Evolutionary conservation across 441 rosid genomes (phyloP).

Genomic region (Croton laevigatus): DNA sequence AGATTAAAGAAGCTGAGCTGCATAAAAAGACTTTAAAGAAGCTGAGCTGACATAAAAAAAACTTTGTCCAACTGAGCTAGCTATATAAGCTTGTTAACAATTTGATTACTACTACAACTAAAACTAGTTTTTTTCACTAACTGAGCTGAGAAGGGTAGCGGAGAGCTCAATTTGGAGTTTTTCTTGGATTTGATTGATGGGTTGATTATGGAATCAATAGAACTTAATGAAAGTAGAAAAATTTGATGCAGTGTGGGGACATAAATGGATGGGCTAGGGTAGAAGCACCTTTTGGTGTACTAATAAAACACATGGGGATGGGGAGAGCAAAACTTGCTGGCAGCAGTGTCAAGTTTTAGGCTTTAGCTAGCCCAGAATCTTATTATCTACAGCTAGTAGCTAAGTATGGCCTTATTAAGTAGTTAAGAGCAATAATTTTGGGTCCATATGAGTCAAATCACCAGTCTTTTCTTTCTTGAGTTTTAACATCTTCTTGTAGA

Average conservation of each 20-base stretch:
- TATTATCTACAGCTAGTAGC: conserved; percentile 17
- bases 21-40: not conserved
- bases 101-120: not conserved
- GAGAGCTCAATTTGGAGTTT: conserved; percentile 19
- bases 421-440: conserved; percentile 9
- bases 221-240: conserved; percentile 28
- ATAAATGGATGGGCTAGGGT: conserved; percentile 43
- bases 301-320: conserved; percentile 22
- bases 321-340: conserved; percentile 19
- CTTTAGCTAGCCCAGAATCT: conserved; percentile 14
- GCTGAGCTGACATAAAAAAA: conserved; percentile 10
- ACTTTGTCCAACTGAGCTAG: not conserved
- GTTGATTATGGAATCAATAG: conserved; percentile 42
- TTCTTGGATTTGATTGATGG: conserved; percentile 54
- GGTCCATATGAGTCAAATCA: conserved; percentile 20
- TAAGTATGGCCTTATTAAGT: conserved; percentile 16
- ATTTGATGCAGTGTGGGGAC: conserved; percentile 46
- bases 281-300: conserved; percentile 33
- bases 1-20: conserved; percentile 16
- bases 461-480: conserved; percentile 22
- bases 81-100: not conserved
- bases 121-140: conserved; percentile 2
- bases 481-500: conserved; percentile 10
- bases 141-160: conserved; percentile 13
- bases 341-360: conserved; percentile 10